phyloP scores from a whole-genome alignment of 768 basidiomycete species.

The Leccinum obscurum region DNA sequence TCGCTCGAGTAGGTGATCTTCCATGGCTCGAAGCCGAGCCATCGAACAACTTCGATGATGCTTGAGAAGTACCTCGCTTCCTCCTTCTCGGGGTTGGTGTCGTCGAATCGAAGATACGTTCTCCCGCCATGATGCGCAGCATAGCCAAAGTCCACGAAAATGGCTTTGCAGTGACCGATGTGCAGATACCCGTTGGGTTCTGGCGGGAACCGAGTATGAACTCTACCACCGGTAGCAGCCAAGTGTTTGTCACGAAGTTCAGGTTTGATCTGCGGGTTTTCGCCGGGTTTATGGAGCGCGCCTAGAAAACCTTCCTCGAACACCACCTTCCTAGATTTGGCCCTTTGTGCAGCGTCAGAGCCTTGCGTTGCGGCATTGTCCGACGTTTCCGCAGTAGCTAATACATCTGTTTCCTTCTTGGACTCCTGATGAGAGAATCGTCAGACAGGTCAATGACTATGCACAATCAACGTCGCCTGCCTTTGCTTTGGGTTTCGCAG shows the following conservation, averaged over 20 bases:
- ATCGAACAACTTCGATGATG: constrained; percentile 91
- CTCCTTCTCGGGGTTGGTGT: constrained; percentile 98
- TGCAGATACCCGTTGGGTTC: constrained; percentile 98
- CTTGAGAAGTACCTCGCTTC: constrained; percentile 96
- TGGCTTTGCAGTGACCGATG: constrained; percentile 97
- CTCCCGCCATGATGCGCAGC: constrained; percentile 92
- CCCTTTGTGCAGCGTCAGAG: constrained; percentile 37
- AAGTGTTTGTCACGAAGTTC: constrained; percentile 82
- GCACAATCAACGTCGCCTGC: constrained; percentile 34
- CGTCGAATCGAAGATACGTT: constrained; percentile 94
- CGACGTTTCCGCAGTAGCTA: constrained; percentile 5
- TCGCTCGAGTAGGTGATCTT: constrained; percentile 99
- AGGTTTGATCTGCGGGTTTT: constrained; percentile 82
- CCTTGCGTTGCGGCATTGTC: constrained; percentile 30
- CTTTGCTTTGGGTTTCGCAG: constrained; percentile 65
- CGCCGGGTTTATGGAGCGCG: constrained; percentile 89
- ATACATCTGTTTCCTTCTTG: constrained; percentile 43
- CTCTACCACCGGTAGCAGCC: constrained; percentile 72
- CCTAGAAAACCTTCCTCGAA: constrained; percentile 97
- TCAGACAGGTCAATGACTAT: background rate
- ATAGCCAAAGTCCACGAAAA: constrained; percentile 98
- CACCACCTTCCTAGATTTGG: constrained; percentile 55
- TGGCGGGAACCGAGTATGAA: constrained; percentile 96
- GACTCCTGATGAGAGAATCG: constrained; percentile 39
- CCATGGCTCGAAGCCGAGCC: constrained; percentile 98